phyloP scores from a whole-genome alignment of 2,329 filamentous ascomycete species.

The Aspergillus fumigatiaffinis region DNA sequence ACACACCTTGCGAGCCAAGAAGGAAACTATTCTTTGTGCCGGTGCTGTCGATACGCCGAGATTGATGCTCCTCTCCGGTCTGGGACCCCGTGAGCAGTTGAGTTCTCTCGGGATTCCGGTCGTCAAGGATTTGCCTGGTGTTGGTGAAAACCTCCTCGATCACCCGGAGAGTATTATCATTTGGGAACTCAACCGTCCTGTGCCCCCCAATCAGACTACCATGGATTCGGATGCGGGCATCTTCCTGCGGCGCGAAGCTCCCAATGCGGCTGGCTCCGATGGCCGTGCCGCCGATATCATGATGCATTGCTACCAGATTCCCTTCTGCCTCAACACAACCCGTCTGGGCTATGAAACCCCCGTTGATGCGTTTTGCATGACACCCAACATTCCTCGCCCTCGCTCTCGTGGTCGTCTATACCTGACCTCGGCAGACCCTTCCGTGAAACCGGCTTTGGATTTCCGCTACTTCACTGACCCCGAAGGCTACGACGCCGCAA shows the following conservation, averaged over 20 bases:
- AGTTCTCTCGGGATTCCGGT: conserved; percentile 54
- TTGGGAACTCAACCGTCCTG: conserved; percentile 76
- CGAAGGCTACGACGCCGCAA: conserved; percentile 79
- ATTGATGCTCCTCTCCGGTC: conserved; percentile 52
- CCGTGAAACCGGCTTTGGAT: conserved; percentile 76
- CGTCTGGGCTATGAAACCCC: conserved; percentile 71
- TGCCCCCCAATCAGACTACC: conserved; percentile 75
- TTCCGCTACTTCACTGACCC: conserved; percentile 88
- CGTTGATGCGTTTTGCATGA: conserved; percentile 86
- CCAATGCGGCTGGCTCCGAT: conserved; percentile 66
- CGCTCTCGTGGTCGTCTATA: conserved; percentile 74
- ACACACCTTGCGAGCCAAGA: conserved; percentile 57
- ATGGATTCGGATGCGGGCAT: conserved; percentile 89
- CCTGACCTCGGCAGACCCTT: conserved; percentile 70
- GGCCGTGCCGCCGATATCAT: conserved; percentile 79
- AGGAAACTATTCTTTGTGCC: conserved; percentile 74
- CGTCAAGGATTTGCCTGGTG: conserved; percentile 57
- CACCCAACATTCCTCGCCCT: conserved; percentile 81
- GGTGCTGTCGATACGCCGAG: conserved; percentile 79
- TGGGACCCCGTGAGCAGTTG: conserved; percentile 52
- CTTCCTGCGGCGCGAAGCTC: conserved; percentile 74
- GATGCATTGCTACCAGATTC: conserved; percentile 98
- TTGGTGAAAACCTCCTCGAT: conserved; percentile 62
- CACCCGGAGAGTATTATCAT: conserved; percentile 65
- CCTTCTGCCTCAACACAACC: conserved; percentile 80